Evolutionary conservation across 345 rosid genomes (phyloP).

Genomic region (Carallia brachiata): DNA sequence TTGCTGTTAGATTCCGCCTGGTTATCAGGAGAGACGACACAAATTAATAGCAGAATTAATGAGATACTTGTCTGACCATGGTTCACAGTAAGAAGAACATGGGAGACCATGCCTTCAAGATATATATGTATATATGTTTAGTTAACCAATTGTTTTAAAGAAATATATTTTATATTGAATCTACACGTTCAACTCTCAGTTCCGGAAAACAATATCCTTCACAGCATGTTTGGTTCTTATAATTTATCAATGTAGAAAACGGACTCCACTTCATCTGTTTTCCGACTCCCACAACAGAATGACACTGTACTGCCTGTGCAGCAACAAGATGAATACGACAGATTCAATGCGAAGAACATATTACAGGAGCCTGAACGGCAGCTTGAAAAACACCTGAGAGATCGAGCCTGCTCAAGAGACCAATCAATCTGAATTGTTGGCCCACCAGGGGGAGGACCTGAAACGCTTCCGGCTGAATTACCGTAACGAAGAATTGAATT

Average conservation of each 20-base stretch:
- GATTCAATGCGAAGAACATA: neutral
- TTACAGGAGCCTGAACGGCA: too few species aligned
- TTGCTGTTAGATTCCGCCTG: conserved; percentile 32
- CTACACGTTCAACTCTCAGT: too few species aligned
- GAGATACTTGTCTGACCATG: neutral
- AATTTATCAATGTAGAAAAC: too few species aligned
- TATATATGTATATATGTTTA: too few species aligned
- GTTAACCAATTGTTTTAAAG: too few species aligned
- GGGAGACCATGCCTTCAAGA: too few species aligned
- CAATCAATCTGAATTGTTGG: conserved; percentile 33
- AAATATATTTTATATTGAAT: too few species aligned
- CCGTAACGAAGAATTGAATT: conserved; percentile 30
- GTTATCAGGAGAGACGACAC: neutral
- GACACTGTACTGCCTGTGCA: too few species aligned
- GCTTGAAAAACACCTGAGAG: conserved; percentile 20
- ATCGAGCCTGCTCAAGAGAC: conserved; percentile 34
- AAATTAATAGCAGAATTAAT: neutral
- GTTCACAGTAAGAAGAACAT: neutral
- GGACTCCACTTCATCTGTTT: too few species aligned
- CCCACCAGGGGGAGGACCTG: conserved; percentile 26
- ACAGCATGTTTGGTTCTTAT: too few species aligned
- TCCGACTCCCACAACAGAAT: too few species aligned
- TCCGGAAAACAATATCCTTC: too few species aligned
- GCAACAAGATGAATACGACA: neutral
- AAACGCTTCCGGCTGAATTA: conserved; percentile 28